phyloP scores from a whole-genome alignment of 1,139 yeast genomes.

The Yamadazyma trypodendri region DNA sequence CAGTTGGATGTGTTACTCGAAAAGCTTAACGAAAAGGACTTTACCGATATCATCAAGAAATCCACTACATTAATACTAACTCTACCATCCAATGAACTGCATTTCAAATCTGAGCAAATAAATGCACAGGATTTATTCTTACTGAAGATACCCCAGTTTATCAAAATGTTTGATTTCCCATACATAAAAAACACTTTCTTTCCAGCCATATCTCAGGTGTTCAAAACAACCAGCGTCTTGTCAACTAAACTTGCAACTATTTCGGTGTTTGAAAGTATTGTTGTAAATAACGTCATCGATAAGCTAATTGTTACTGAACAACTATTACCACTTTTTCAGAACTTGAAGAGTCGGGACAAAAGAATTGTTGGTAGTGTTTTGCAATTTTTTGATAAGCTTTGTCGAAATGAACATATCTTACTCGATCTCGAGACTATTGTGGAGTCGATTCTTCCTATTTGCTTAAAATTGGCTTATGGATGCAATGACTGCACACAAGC shows the following conservation, averaged over 20 bases:
- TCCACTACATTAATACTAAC: conserved; percentile 30
- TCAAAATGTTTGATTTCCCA: conserved; percentile 63
- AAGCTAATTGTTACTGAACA: conserved; percentile 72
- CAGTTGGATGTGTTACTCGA: conserved; percentile 52
- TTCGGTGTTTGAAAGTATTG: conserved; percentile 58
- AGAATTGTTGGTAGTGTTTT: conserved; percentile 59
- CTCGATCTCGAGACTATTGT: conserved; percentile 37
- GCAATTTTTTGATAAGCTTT: conserved; percentile 48
- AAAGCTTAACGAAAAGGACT: conserved; percentile 50
- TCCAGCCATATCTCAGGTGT: conserved; percentile 70
- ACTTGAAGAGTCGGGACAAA: conserved; percentile 76
- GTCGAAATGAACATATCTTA: conserved; percentile 35
- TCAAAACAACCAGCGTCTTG: conserved; percentile 79
- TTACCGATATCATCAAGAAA: conserved; percentile 33
- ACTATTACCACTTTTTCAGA: conserved; percentile 69
- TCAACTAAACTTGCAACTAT: conserved; percentile 74
- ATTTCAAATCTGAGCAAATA: conserved; percentile 32
- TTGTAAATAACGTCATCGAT: conserved; percentile 63
- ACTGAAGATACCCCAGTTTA: conserved; percentile 40
- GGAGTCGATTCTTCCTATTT: conserved; percentile 39
- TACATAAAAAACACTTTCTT: conserved; percentile 70
- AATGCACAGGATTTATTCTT: conserved; percentile 59
- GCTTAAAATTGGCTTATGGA: conserved; percentile 38
- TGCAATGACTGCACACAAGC: conserved; percentile 39
- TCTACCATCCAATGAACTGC: conserved; percentile 24